Percentiles rank a stretch among this genome's conserved stretches.
Evolutionary conservation across 192 early-diverging fungal species (phyloP).

Genomic region (Gonapodya sp.): DNA sequence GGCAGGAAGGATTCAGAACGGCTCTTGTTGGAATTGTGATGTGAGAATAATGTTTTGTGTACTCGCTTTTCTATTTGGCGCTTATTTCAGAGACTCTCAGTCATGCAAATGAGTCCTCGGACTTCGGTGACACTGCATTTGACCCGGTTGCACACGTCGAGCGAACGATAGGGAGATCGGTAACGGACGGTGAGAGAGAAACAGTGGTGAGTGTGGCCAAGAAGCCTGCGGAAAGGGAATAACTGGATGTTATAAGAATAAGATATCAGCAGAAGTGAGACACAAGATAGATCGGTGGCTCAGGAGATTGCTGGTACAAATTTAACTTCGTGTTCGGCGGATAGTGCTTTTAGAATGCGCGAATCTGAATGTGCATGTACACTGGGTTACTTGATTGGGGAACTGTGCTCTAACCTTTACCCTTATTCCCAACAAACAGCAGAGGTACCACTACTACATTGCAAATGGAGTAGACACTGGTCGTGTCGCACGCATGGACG

Average conservation of each 20-base stretch:
- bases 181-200: slow-evolving; percentile 29
- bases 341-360: not conserved
- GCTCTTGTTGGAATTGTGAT: slow-evolving; percentile 50
- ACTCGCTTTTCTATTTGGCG: too few relatives aligned
- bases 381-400: too few relatives aligned
- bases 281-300: too few relatives aligned
- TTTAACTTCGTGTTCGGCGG: slow-evolving; percentile 10
- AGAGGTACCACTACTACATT: slow-evolving; percentile 60
- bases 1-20: slow-evolving; percentile 44
- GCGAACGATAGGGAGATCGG: not conserved
- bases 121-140: slow-evolving; percentile 10
- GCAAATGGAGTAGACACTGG: slow-evolving; percentile 53
- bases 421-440: slow-evolving; percentile 22
- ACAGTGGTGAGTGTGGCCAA: slow-evolving; percentile 24
- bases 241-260: too few relatives aligned
- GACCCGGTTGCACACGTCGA: slow-evolving; percentile 13
- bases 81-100: too few relatives aligned
- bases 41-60: too few relatives aligned
- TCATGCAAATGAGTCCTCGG: slow-evolving; percentile 27
- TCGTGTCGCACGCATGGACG: slow-evolving; percentile 53
- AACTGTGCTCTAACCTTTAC: not conserved
- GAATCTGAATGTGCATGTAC: not conserved
- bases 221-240: slow-evolving; percentile 13
- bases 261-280: too few relatives aligned
- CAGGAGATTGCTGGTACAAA: slow-evolving; percentile 12